phyloP scores from a whole-genome alignment of 192 early-diverging fungal species.

The Coemansia sp. region DNA sequence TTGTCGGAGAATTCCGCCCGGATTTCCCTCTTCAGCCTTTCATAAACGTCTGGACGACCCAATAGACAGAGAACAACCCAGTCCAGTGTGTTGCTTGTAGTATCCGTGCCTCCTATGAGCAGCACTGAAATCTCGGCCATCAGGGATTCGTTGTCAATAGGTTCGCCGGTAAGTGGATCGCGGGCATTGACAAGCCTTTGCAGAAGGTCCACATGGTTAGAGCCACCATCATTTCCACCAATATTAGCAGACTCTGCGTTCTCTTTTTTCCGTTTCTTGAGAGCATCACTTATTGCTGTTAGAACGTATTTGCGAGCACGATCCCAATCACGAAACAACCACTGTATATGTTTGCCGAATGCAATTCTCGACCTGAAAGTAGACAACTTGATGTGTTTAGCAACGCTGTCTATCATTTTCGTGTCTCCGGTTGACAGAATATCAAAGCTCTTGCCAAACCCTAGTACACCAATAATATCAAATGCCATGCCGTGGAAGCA shows the following conservation, averaged over 20 bases:
- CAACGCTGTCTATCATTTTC: slow-evolving; percentile 16
- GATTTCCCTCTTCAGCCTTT: slow-evolving; percentile 26
- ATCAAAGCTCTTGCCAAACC: slow-evolving; percentile 36
- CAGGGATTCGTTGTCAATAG: slow-evolving; percentile 9
- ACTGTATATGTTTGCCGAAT: slow-evolving; percentile 2
- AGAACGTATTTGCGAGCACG: slow-evolving; percentile 6
- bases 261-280: background rate
- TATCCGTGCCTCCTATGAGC: slow-evolving; percentile 52
- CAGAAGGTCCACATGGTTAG: slow-evolving; percentile 20
- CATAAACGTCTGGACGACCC: slow-evolving; percentile 20
- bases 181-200: slow-evolving; percentile 45
- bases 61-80: slow-evolving; percentile 41
- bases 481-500: slow-evolving; percentile 33
- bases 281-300: slow-evolving; percentile 1
- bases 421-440: slow-evolving; percentile 12
- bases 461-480: slow-evolving; percentile 43
- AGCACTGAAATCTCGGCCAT: slow-evolving; percentile 24
- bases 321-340: slow-evolving; percentile 7
- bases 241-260: too few species aligned
- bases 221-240: too few species aligned
- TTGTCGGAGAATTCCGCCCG: slow-evolving; percentile 16
- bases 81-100: slow-evolving; percentile 42
- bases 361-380: slow-evolving; percentile 6
- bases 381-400: slow-evolving; percentile 6
- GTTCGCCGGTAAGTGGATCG: slow-evolving; percentile 33